Evolutionary conservation across 192 early-diverging fungal species (phyloP).

Genomic region (Coemansia sp.): DNA sequence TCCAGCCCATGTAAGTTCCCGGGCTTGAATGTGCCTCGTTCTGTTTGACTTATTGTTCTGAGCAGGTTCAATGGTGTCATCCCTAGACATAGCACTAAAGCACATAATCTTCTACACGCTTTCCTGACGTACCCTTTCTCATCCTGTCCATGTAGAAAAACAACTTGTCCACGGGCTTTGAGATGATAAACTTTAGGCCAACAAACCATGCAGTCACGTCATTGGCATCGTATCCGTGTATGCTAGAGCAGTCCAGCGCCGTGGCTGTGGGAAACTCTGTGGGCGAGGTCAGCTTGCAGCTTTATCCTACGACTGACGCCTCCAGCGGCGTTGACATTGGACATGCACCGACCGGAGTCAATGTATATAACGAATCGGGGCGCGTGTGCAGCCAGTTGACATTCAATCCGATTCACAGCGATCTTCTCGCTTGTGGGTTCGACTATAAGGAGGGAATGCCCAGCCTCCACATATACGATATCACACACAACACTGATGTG

Average conservation of each 20-base stretch:
- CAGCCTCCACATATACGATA: slow-evolving; percentile 41
- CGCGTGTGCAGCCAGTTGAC: slow-evolving; percentile 31
- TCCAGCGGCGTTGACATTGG: slow-evolving; percentile 8
- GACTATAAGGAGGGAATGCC: slow-evolving; percentile 38
- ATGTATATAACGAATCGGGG: slow-evolving; percentile 28
- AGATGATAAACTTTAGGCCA: slow-evolving; percentile 20
- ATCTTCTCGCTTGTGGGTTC: slow-evolving; percentile 49
- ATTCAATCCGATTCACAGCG: slow-evolving; percentile 34
- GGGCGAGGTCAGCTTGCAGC: slow-evolving; percentile 45
- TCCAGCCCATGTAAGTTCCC: slow-evolving; percentile 15
- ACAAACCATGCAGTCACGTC: slow-evolving; percentile 29
- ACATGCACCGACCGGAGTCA: slow-evolving; percentile 8
- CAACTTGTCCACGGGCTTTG: slow-evolving; percentile 8
- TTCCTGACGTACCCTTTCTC: neutral
- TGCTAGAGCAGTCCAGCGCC: slow-evolving; percentile 24
- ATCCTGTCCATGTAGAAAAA: slow-evolving; percentile 6
- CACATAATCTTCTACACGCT: neutral
- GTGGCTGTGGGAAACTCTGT: slow-evolving; percentile 34
- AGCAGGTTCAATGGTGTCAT: neutral
- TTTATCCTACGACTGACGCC: slow-evolving; percentile 14
- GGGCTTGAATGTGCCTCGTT: neutral
- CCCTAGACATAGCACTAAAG: too few species aligned
- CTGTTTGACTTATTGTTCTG: neutral
- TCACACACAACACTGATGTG: slow-evolving; percentile 35
- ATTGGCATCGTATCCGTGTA: slow-evolving; percentile 34